Percentiles rank a stretch among this genome's conserved stretches.
Evolutionary conservation across 352 stramenopile species (phyloP).

Genomic region (Blastocystis hominis): DNA sequence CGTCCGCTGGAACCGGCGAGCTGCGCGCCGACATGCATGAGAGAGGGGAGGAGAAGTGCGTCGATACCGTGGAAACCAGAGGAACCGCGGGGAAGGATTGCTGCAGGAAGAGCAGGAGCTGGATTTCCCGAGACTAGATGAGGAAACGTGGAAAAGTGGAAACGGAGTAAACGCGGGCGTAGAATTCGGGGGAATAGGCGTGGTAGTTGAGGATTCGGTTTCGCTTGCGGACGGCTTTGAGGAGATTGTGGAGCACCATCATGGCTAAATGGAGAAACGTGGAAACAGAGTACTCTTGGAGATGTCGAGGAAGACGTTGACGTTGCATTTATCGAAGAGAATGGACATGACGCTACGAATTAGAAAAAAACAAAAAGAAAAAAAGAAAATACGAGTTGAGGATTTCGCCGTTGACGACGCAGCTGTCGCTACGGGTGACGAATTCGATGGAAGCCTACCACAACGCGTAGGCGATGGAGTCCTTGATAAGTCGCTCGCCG

Average conservation of each 20-base stretch:
- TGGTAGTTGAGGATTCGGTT: slow-evolving; percentile 12
- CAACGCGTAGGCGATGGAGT: slow-evolving; percentile 14
- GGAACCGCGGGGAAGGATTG: neutral
- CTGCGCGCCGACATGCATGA: neutral
- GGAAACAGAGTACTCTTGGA: neutral
- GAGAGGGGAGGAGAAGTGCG: neutral
- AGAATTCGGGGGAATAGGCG: slow-evolving; percentile 16
- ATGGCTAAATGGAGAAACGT: neutral
- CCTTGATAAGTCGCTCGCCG: neutral
- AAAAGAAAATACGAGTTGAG: neutral
- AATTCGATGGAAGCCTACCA: neutral
- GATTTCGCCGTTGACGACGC: slow-evolving; percentile 20
- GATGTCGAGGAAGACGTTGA: slow-evolving; percentile 47
- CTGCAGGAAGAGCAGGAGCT: slow-evolving; percentile 26
- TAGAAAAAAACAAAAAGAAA: neutral
- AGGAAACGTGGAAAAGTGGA: neutral
- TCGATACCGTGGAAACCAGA: neutral
- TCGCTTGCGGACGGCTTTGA: slow-evolving; percentile 9
- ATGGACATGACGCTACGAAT: slow-evolving; percentile 35
- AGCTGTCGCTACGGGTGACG: neutral
- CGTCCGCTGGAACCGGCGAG: neutral
- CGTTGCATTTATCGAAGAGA: slow-evolving; percentile 55
- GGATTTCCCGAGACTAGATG: neutral
- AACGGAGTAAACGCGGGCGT: neutral
- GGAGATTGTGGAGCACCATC: slow-evolving; percentile 39